These are phyloP conservation scores for Thraustotheca clavata DNA, from an alignment of 352 stramenopile species.

Conservation along the genomic window DNA sequence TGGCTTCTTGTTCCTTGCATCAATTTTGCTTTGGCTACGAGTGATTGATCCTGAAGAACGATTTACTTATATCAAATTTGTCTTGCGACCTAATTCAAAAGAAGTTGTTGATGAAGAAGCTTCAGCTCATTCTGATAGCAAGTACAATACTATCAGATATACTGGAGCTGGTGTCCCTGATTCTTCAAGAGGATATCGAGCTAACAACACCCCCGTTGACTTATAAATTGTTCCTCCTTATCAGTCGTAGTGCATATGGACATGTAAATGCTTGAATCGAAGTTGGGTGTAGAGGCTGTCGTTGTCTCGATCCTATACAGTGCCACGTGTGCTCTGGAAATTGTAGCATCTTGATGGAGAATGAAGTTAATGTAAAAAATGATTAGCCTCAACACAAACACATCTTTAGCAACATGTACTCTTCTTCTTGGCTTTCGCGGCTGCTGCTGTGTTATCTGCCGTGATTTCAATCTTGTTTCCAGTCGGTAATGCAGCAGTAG, in stretches of 20 bases:
- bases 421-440: constrained; percentile 86
- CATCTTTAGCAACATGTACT: constrained; percentile 60
- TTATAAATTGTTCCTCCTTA: background rate
- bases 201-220: background rate
- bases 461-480: constrained; percentile 83
- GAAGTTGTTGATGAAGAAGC: background rate
- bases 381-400: background rate
- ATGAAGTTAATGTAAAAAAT: too few species aligned
- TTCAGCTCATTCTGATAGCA: background rate
- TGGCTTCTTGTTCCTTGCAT: background rate
- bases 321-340: too few species aligned
- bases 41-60: background rate
- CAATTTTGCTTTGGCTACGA: background rate
- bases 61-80: background rate
- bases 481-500: constrained; percentile 50
- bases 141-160: background rate
- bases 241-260: too few species aligned
- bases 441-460: constrained; percentile 55
- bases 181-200: background rate
- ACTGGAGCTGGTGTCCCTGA: background rate
- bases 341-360: too few species aligned
- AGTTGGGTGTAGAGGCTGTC: too few species aligned
- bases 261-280: too few species aligned
- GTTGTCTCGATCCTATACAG: too few species aligned
- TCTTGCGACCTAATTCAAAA: background rate